Conservation (phyloP, 116 monocot genomes). For the Trichopus zeylanicus region DNA sequence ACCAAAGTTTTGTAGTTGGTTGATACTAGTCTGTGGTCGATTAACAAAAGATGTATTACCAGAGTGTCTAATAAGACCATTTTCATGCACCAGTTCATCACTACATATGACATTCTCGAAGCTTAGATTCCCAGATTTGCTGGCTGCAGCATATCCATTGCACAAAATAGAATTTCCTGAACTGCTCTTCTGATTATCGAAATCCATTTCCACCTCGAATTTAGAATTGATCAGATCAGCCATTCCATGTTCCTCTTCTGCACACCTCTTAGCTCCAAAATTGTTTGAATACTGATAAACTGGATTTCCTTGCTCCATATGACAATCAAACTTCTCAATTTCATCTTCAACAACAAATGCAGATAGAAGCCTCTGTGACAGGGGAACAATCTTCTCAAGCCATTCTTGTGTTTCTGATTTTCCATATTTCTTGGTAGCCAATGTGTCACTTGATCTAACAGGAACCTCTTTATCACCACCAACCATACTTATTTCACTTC, state of each 20-base stretch:
- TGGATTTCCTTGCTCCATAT: constrained; percentile 15
- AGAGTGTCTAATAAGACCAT: constrained; percentile 7
- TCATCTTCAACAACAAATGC: constrained; percentile 70
- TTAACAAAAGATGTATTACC: constrained; percentile 15
- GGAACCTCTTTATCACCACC: constrained; percentile 11
- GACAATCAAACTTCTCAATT: constrained; percentile 20
- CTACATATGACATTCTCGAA: constrained; percentile 15
- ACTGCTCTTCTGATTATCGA: constrained; percentile 19
- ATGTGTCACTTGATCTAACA: neutral
- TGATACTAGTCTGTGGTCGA: constrained; percentile 16
- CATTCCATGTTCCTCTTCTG: constrained; percentile 16
- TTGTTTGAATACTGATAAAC: constrained; percentile 22
- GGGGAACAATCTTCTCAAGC: constrained; percentile 49
- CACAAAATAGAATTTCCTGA: constrained; percentile 24
- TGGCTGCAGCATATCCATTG: constrained; percentile 33
- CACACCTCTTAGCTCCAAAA: constrained; percentile 22
- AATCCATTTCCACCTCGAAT: constrained; percentile 22
- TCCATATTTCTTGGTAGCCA: constrained; percentile 8
- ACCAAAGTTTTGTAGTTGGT: constrained; percentile 3
- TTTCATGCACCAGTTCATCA: constrained; percentile 27
- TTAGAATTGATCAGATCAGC: constrained; percentile 14
- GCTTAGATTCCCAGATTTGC: constrained; percentile 20
- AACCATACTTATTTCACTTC: constrained; percentile 6
- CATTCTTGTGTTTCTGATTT: constrained; percentile 33
- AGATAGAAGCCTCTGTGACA: constrained; percentile 75